These are phyloP conservation scores for Rubia yunnanensis DNA, from an alignment of 257 asterid genomes.

Conservation along the genomic window DNA sequence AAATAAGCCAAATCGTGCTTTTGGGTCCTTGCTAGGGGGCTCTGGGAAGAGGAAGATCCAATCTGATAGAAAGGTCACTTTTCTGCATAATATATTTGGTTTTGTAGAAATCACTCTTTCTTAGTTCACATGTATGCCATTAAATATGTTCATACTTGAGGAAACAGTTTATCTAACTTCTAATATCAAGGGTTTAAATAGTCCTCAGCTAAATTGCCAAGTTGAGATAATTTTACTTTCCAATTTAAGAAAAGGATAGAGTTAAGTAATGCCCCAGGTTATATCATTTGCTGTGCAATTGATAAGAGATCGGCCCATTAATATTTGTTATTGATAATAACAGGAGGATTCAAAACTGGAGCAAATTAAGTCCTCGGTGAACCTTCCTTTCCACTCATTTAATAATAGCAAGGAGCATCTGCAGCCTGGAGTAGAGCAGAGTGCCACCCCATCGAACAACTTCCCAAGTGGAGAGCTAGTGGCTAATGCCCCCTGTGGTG, in stretches of 20 bases:
- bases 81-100: background rate
- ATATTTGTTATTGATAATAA: slow-evolving; percentile 22
- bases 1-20: slow-evolving; percentile 77
- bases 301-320: background rate
- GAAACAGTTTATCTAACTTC: background rate
- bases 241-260: background rate
- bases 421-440: slow-evolving; percentile 20
- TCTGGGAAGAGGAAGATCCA: slow-evolving; percentile 66
- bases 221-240: background rate
- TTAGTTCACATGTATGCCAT: background rate
- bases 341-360: slow-evolving; percentile 55
- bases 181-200: background rate
- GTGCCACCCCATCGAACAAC: slow-evolving; percentile 14
- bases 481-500: slow-evolving; percentile 19
- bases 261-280: background rate
- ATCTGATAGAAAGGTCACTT: slow-evolving; percentile 41
- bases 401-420: slow-evolving; percentile 25
- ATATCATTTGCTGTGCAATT: background rate
- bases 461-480: slow-evolving; percentile 15
- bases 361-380: slow-evolving; percentile 68
- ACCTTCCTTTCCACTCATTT: slow-evolving; percentile 68
- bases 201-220: background rate
- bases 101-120: background rate
- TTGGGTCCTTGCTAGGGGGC: slow-evolving; percentile 75
- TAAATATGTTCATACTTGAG: background rate